phyloP scores from a whole-genome alignment of 2,329 filamentous ascomycete species.

The Neofusicoccum sp. region DNA sequence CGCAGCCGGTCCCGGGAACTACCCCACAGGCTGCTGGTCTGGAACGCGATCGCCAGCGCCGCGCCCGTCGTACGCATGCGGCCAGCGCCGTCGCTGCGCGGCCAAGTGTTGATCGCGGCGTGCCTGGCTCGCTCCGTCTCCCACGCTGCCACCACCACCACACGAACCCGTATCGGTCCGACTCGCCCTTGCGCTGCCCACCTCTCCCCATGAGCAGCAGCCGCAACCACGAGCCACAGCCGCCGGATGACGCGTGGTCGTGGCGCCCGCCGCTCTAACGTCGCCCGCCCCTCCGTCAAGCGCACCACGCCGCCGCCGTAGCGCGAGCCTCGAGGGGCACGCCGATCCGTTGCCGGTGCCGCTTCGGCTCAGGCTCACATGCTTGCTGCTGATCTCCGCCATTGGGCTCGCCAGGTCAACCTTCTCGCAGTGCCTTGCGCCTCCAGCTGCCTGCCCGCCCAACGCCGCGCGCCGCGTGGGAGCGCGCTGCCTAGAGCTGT shows the following conservation, averaged over 20 bases:
- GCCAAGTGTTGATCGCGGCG: conserved; percentile 12
- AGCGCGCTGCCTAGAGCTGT: no score
- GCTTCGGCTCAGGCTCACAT: conserved; percentile 11
- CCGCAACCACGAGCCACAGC: conserved; percentile 12
- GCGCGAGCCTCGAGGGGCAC: not conserved
- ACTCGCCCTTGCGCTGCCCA: not conserved
- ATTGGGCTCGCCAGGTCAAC: conserved; percentile 11
- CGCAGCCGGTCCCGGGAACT: conserved; percentile 2
- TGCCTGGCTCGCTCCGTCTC: conserved; percentile 2
- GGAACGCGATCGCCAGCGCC: conserved; percentile 8
- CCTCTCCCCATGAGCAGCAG: not conserved
- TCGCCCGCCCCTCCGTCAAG: not conserved
- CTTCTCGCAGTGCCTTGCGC: conserved; percentile 1
- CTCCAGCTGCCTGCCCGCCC: not conserved
- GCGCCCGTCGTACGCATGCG: conserved; percentile 1
- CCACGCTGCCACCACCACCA: not conserved
- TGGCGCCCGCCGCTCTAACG: conserved; percentile 4
- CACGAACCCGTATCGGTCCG: conserved; percentile 17
- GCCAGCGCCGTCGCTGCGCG: not conserved
- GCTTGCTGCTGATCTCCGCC: conserved; percentile 17
- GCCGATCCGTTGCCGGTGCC: conserved; percentile 10
- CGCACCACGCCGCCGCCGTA: not conserved
- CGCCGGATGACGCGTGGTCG: conserved; percentile 8
- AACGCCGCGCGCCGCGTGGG: not conserved
- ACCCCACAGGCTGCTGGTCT: conserved; percentile 18